Evolutionary conservation across 2,329 filamentous ascomycete species (phyloP).

Genomic region (Endoconidiophora laricicola): DNA sequence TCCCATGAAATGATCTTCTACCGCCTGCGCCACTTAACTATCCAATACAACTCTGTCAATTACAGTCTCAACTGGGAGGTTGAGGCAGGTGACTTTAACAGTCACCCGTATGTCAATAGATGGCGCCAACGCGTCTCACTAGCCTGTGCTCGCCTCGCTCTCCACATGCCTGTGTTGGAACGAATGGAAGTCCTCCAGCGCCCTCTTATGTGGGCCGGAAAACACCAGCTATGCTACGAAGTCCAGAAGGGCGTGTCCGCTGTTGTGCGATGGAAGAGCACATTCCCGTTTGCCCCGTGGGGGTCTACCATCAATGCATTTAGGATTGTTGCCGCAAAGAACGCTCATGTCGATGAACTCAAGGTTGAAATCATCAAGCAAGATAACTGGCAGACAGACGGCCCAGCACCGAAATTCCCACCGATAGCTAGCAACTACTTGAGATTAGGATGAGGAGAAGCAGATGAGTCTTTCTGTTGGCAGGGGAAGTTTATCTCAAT

Average conservation of each 20-base stretch:
- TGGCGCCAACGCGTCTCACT: slow-evolving; percentile 16
- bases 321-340: slow-evolving; percentile 14
- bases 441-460: no score
- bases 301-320: slow-evolving; percentile 16
- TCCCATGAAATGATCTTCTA: not conserved
- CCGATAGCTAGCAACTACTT: no score
- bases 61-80: slow-evolving; percentile 15
- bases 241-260: not conserved
- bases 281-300: slow-evolving; percentile 15
- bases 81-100: slow-evolving; percentile 14
- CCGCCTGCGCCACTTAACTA: slow-evolving; percentile 13
- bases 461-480: no score
- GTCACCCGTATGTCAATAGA: slow-evolving; percentile 13
- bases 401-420: slow-evolving; percentile 3
- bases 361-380: not conserved
- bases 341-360: slow-evolving; percentile 2
- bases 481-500: no score
- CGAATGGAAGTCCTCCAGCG: slow-evolving; percentile 14
- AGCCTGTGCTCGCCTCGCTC: slow-evolving; percentile 14
- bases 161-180: slow-evolving; percentile 15
- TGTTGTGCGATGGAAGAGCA: slow-evolving; percentile 13
- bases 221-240: slow-evolving; percentile 14
- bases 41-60: slow-evolving; percentile 15
- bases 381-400: not conserved
- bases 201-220: slow-evolving; percentile 17